Base-by-base conservation (phyloP, 2,329 filamentous ascomycete species). In the Cladophialophora immunda region DNA sequence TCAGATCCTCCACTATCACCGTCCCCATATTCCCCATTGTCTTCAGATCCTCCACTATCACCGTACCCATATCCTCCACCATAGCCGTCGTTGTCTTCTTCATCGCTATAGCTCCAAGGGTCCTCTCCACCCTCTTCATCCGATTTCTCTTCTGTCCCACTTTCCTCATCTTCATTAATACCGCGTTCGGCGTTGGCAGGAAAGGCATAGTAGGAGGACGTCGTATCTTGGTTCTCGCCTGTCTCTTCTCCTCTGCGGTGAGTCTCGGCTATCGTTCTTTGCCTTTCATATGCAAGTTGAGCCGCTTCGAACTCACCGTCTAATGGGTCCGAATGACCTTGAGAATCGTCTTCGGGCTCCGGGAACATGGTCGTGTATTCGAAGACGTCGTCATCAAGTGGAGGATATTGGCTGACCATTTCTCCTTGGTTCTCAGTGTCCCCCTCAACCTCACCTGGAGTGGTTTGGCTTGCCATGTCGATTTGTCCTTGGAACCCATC, bases 31-130 rank as follows among this genome's bases (percentile, higher is more conserved):
- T 13, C 7, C 5, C n/a, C 56, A 27, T 29, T 38, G n/a, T n/a
- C n/a, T n/a, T n/a, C n/a, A n/a, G n/a, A n/a, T 29, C 41, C 19
- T 4, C 30, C 32, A 22, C 38, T 36, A 9, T 57, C 55, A 30
- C 32, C 32, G 25, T 41, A 13, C 32, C 32, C 36, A 45, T 22
- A 27, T 30, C 30, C 25, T 7, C 19, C 36, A 19, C 45, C 57
- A 19, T 59, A 22, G n/a, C 38, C 57, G 45, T 50, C 13, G 15
- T 38, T 58, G 22, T 41, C 55, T 41, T 58, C 55, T 15, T 25
- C 34, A 1, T 45, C 22, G 27, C 30, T 13, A 25, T 50, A 8
- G 19, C 4, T 8, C 45, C 45, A 50, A 50, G 19, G 45, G 19
- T 25, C 4, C n/a, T 50, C 19, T 50, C 19, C 15, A 1, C 19